These are phyloP conservation scores for Kodamaea leandrae DNA, from an alignment of 805 yeast species.

Conservation along the genomic window DNA sequence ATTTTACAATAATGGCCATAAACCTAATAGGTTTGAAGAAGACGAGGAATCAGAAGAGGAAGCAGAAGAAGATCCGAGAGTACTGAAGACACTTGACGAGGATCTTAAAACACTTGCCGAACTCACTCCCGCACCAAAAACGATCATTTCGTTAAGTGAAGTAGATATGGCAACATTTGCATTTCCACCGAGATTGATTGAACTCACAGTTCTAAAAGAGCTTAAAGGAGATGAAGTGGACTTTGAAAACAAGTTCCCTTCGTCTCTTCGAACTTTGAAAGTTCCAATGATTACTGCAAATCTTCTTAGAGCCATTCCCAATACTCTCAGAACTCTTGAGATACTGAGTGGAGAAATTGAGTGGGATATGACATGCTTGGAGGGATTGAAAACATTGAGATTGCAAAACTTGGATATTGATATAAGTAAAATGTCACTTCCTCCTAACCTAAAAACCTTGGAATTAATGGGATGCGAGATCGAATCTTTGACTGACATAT, in stretches of 20 bases:
- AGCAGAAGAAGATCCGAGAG: too few relatives aligned
- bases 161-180: not conserved
- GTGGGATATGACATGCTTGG: not conserved
- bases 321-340: not conserved
- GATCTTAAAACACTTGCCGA: too few relatives aligned
- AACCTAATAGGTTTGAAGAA: too few relatives aligned
- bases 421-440: not conserved
- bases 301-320: not conserved
- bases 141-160: too few relatives aligned
- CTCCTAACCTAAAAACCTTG: not conserved
- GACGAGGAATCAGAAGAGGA: too few relatives aligned
- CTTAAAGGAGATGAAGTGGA: not conserved
- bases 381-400: not conserved
- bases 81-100: too few relatives aligned
- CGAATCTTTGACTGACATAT: not conserved
- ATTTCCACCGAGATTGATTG: not conserved
- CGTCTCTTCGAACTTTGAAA: not conserved
- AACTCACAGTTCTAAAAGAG: not conserved
- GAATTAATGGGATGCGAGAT: not conserved
- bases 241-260: not conserved
- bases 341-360: not conserved
- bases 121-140: too few relatives aligned
- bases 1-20: too few relatives aligned
- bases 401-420: not conserved
- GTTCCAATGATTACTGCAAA: not conserved